Evolutionary conservation across 371 early-diverging fungal species (phyloP).

Genomic region (Fennellomyces sp.): DNA sequence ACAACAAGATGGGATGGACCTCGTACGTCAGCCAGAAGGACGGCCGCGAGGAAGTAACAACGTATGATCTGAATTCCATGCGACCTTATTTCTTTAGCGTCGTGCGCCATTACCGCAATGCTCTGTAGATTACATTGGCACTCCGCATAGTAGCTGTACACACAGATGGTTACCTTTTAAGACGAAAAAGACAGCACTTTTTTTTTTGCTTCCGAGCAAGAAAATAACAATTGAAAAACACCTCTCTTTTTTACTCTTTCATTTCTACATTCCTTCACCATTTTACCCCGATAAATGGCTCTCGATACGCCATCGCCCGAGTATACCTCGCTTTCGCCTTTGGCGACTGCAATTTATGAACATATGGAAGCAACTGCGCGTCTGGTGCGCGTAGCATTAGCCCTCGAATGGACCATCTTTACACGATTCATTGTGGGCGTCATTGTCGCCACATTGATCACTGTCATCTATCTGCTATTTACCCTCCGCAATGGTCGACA

Average conservation of each 20-base stretch:
- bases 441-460: constrained; percentile 28
- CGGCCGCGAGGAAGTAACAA: constrained; percentile 19
- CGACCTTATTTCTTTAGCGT: constrained; percentile 26
- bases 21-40: constrained; percentile 29
- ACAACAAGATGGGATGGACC: constrained; percentile 62
- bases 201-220: background rate
- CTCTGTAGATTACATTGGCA: too few species aligned
- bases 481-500: constrained; percentile 42
- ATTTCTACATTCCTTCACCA: background rate
- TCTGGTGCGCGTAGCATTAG: constrained; percentile 36
- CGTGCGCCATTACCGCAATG: constrained; percentile 18
- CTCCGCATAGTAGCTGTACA: too few species aligned
- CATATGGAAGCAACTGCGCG: constrained; percentile 43
- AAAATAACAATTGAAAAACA: background rate
- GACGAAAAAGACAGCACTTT: background rate
- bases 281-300: background rate
- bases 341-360: constrained; percentile 30
- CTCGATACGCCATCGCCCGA: background rate
- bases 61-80: constrained; percentile 21
- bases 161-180: too few species aligned
- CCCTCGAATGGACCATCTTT: constrained; percentile 53
- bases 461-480: constrained; percentile 39
- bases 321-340: constrained; percentile 3
- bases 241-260: background rate
- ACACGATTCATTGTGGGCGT: constrained; percentile 39